Conservation (phyloP, 1,284 basidiomycete genomes). For the Chiua sp. region DNA sequence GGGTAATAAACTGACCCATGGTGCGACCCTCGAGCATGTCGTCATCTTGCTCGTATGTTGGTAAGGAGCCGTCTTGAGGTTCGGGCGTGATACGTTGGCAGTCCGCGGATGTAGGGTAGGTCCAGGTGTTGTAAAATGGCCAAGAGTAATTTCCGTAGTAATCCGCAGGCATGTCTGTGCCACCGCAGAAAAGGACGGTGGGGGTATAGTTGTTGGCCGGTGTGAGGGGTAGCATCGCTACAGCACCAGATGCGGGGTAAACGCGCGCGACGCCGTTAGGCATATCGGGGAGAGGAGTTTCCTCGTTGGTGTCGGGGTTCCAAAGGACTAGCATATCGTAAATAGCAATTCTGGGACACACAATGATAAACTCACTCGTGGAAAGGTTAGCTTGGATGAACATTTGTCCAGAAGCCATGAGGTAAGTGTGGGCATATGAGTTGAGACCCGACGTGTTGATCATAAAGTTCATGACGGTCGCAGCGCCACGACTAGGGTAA, state of each 20-base stretch:
- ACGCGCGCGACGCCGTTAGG: conserved; percentile 76
- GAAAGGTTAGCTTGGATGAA: conserved; percentile 88
- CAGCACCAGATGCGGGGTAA: conserved; percentile 92
- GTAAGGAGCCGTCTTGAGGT: conserved; percentile 62
- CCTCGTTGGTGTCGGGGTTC: conserved; percentile 63
- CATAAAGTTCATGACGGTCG: conserved; percentile 80
- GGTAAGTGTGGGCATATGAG: conserved; percentile 86
- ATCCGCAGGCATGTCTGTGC: conserved; percentile 74
- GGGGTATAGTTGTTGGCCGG: conserved; percentile 89
- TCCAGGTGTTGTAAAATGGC: conserved; percentile 70
- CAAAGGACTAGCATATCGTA: conserved; percentile 55
- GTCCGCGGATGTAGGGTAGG: conserved; percentile 64
- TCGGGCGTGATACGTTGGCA: conserved; percentile 85
- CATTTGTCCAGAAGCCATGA: conserved; percentile 85
- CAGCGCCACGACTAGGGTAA: conserved; percentile 65
- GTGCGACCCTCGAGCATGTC: conserved; percentile 77
- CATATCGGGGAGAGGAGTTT: conserved; percentile 67
- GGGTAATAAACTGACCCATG: conserved; percentile 88
- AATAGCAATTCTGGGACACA: not conserved
- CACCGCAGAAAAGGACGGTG: conserved; percentile 90
- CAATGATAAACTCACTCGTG: conserved; percentile 56
- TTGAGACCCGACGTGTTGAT: conserved; percentile 87
- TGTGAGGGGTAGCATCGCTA: conserved; percentile 90
- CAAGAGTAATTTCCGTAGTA: conserved; percentile 77
- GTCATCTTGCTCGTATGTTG: conserved; percentile 74